phyloP scores from a whole-genome alignment of 2,329 filamentous ascomycete genomes.

The Colletotrichum sp. region DNA sequence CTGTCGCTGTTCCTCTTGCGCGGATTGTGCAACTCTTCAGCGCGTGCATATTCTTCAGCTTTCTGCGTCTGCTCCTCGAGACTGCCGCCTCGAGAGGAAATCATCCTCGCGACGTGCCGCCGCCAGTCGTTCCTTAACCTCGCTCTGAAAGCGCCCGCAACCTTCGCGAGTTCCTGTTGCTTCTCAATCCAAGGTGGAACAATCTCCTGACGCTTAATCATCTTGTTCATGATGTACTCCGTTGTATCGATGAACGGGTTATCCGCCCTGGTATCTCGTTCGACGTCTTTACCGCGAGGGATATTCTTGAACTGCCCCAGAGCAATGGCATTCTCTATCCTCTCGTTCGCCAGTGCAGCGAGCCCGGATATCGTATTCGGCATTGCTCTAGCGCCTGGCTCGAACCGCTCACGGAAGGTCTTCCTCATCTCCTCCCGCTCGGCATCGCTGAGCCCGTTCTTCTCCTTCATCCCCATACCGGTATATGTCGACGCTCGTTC shows the following conservation, averaged over 20 bases:
- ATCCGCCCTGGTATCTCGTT: constrained; percentile 80
- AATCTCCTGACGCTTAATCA: constrained; percentile 94
- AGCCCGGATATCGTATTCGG: constrained; percentile 81
- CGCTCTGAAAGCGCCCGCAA: constrained; percentile 71
- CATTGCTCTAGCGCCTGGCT: constrained; percentile 71
- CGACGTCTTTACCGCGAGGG: constrained; percentile 76
- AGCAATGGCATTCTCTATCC: constrained; percentile 93
- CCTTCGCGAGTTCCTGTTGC: constrained; percentile 83
- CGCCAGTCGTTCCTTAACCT: constrained; percentile 84
- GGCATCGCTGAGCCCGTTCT: constrained; percentile 63
- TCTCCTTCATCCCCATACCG: constrained; percentile 48
- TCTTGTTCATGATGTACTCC: constrained; percentile 98
- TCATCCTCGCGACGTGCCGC: constrained; percentile 78
- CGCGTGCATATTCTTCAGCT: constrained; percentile 75
- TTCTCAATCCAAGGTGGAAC: constrained; percentile 99
- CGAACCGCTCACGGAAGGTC: constrained; percentile 82
- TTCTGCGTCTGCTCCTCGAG: constrained; percentile 73
- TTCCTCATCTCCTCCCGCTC: constrained; percentile 75
- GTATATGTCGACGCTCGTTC: constrained; percentile 62
- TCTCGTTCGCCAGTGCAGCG: constrained; percentile 82
- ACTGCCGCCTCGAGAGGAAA: constrained; percentile 77
- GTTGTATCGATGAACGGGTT: constrained; percentile 95
- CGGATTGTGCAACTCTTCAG: constrained; percentile 72
- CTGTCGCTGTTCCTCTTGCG: constrained; percentile 49
- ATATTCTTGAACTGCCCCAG: constrained; percentile 88